Percentiles rank a stretch among this genome's conserved stretches.
Evolutionary conservation across 345 rosid genomes (phyloP).

Genomic region (Isatis tinctoria): DNA sequence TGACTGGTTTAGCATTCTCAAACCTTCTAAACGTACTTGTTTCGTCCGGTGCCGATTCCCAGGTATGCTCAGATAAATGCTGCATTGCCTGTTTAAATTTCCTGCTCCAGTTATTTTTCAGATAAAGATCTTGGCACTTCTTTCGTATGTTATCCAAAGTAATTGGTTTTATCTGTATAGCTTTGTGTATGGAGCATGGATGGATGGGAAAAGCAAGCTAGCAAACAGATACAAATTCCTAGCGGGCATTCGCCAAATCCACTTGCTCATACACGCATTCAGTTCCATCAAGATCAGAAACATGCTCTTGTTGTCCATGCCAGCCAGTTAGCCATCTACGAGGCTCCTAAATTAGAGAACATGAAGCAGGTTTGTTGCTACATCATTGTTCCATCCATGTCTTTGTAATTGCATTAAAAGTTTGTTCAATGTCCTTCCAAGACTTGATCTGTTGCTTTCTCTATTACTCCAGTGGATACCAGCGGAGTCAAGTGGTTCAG

Average conservation of each 20-base stretch:
- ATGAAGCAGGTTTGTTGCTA: slow-evolving; percentile 34
- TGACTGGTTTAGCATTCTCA: slow-evolving; percentile 85
- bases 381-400: background rate
- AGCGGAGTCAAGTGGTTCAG: slow-evolving; percentile 33
- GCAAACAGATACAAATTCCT: slow-evolving; percentile 39
- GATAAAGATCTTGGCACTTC: background rate
- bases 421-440: background rate
- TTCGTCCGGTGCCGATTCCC: slow-evolving; percentile 89
- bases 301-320: slow-evolving; percentile 40
- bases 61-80: slow-evolving; percentile 38
- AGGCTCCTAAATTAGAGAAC: slow-evolving; percentile 39
- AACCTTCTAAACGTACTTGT: slow-evolving; percentile 56
- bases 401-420: background rate
- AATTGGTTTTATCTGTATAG: slow-evolving; percentile 30
- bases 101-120: background rate
- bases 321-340: slow-evolving; percentile 39
- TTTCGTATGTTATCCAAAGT: background rate
- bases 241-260: slow-evolving; percentile 32
- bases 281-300: slow-evolving; percentile 42
- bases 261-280: slow-evolving; percentile 41
- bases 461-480: slow-evolving; percentile 36
- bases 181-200: slow-evolving; percentile 74
- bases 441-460: background rate
- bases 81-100: background rate
- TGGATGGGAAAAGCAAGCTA: slow-evolving; percentile 65